These are phyloP conservation scores for Xylariaceae sp. DNA, from an alignment of 2,329 filamentous ascomycete genomes.

Conservation along the genomic window DNA sequence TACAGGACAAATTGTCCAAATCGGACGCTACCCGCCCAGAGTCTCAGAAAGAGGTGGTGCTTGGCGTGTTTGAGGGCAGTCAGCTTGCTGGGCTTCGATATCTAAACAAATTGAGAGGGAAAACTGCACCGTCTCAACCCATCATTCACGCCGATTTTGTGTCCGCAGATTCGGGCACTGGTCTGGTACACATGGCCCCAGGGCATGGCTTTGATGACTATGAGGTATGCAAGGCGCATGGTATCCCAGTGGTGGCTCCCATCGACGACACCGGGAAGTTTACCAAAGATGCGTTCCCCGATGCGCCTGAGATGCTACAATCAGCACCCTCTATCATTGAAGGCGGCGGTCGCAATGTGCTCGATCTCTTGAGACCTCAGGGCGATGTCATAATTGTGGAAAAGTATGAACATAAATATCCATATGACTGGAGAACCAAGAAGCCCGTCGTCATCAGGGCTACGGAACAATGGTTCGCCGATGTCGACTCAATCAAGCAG, in stretches of 20 bases:
- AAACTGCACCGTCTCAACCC: conserved; percentile 54
- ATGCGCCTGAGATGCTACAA: conserved; percentile 60
- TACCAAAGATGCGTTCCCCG: conserved; percentile 73
- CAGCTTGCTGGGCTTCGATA: conserved; percentile 66
- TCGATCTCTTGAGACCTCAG: conserved; percentile 57
- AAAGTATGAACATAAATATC: conserved; percentile 83
- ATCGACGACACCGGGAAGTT: conserved; percentile 80
- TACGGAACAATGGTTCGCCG: conserved; percentile 96
- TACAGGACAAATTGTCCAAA: conserved; percentile 46
- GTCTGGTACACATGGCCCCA: conserved; percentile 90
- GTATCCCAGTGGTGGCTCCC: conserved; percentile 73
- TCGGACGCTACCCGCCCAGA: conserved; percentile 10
- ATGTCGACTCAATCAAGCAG: conserved; percentile 78
- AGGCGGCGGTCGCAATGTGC: conserved; percentile 64
- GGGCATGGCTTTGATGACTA: conserved; percentile 98
- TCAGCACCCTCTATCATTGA: conserved; percentile 66
- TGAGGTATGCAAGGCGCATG: conserved; percentile 66
- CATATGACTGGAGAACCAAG: conserved; percentile 97
- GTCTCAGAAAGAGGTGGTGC: conserved; percentile 32
- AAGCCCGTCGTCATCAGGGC: conserved; percentile 85
- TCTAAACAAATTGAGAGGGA: conserved; percentile 63
- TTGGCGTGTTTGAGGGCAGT: conserved; percentile 59
- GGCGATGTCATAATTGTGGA: conserved; percentile 65
- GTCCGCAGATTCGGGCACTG: conserved; percentile 83
- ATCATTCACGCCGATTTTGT: conserved; percentile 87